Evolutionary conservation across 441 rosid species (phyloP).

Genomic region (Mallotus japonicus): DNA sequence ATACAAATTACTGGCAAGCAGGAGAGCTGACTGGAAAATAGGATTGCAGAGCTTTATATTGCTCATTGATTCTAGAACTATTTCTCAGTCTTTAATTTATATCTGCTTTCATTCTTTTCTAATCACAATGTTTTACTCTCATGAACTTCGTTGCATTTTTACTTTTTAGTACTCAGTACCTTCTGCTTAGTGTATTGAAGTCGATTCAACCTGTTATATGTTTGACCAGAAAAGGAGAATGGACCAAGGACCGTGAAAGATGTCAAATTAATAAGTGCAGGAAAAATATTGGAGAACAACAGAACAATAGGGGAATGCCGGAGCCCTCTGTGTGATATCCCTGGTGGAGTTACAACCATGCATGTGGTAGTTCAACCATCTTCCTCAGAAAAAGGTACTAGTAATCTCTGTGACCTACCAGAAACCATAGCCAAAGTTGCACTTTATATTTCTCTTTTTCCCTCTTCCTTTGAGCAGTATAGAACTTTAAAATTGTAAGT

Average conservation of each 20-base stretch:
- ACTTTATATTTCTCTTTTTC: background rate
- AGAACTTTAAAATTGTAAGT: constrained; percentile 3
- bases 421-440: background rate
- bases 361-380: constrained; percentile 93
- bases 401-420: background rate
- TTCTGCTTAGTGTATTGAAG: constrained; percentile 2
- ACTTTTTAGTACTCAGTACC: background rate
- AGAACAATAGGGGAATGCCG: constrained; percentile 77
- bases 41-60: background rate
- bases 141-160: constrained; percentile 3
- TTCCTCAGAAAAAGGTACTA: constrained; percentile 61
- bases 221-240: constrained; percentile 68
- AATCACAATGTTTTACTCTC: background rate
- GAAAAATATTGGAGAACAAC: constrained; percentile 86
- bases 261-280: constrained; percentile 88
- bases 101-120: background rate
- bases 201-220: constrained; percentile 8
- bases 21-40: background rate
- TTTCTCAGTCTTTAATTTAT: background rate
- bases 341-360: constrained; percentile 91
- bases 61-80: background rate
- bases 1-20: background rate
- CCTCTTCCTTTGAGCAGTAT: background rate
- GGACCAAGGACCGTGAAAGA: constrained; percentile 90
- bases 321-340: constrained; percentile 75